Evolutionary conservation across 139 green algal genomes (phyloP).

Genomic region (Helicosporidium sp.): DNA sequence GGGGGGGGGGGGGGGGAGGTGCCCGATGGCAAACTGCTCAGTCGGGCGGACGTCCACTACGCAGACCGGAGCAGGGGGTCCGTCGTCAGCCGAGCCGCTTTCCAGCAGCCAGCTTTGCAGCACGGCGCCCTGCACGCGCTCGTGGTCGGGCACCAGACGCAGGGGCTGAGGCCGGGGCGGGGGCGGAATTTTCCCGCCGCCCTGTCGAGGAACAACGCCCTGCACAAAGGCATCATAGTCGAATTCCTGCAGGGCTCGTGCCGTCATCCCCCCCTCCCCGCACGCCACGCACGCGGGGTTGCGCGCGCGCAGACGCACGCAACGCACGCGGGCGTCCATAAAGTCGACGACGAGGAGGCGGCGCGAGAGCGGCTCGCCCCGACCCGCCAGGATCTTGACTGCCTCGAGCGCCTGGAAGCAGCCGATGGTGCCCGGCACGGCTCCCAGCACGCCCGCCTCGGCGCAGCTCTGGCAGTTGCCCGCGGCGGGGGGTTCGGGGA

Average conservation of each 20-base stretch:
- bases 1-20: conserved; percentile 9
- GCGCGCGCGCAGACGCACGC: not conserved
- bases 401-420: conserved; percentile 74
- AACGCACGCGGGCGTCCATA: not conserved
- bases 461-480: conserved; percentile 66
- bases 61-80: conserved; percentile 4
- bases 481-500: conserved; percentile 50
- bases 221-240: too few species aligned
- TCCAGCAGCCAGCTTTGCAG: not conserved
- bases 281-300: too few species aligned
- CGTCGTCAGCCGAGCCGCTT: not conserved
- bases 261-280: too few species aligned
- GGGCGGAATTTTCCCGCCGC: not conserved
- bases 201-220: conserved; percentile 53
- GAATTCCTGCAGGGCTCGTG: not conserved
- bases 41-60: conserved; percentile 61
- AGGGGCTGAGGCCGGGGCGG: too few species aligned
- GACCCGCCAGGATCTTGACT: conserved; percentile 53
- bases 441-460: conserved; percentile 76
- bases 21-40: conserved; percentile 43
- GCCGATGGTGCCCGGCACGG: conserved; percentile 79
- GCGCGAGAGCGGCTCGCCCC: conserved; percentile 9
- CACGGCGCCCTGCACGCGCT: conserved; percentile 4
- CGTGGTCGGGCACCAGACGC: not conserved
- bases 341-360: not conserved